Evolutionary conservation across 2,329 filamentous ascomycete species (phyloP).

Genomic region (Xylariaceae sp.): DNA sequence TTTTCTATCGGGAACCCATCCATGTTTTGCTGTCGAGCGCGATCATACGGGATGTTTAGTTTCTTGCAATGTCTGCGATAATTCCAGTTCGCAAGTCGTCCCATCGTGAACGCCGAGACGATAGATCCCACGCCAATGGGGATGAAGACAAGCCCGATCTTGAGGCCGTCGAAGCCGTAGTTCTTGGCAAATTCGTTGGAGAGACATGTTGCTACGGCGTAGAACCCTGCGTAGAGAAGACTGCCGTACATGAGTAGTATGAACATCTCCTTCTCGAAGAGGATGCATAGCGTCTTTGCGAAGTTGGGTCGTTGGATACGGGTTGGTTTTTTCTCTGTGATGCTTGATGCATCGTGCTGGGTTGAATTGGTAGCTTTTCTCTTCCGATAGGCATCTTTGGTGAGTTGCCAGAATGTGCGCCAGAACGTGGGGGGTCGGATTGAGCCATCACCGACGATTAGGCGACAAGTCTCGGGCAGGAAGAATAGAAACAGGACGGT

Average conservation of each 20-base stretch:
- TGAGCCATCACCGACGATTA: slow-evolving; percentile 46
- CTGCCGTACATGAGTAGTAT: slow-evolving; percentile 34
- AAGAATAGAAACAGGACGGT: slow-evolving; percentile 39
- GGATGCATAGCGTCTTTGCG: slow-evolving; percentile 33
- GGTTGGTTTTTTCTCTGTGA: slow-evolving; percentile 16
- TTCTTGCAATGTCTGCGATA: slow-evolving; percentile 53
- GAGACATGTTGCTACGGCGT: slow-evolving; percentile 33
- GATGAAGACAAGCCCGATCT: slow-evolving; percentile 40
- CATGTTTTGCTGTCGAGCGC: slow-evolving; percentile 41
- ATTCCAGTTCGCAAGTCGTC: slow-evolving; percentile 58
- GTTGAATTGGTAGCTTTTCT: slow-evolving; percentile 9
- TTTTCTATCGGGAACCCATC: slow-evolving; percentile 32
- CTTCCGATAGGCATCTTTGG: slow-evolving; percentile 19
- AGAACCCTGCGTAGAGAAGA: slow-evolving; percentile 36
- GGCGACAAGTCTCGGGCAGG: slow-evolving; percentile 44
- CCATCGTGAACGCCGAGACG: slow-evolving; percentile 35
- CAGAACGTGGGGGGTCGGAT: slow-evolving; percentile 33
- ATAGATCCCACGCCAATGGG: slow-evolving; percentile 38
- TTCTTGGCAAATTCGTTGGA: slow-evolving; percentile 36
- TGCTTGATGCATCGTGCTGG: slow-evolving; percentile 10
- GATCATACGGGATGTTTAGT: slow-evolving; percentile 47
- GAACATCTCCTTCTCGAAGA: slow-evolving; percentile 37
- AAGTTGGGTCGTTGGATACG: slow-evolving; percentile 31
- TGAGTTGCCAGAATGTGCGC: slow-evolving; percentile 30
- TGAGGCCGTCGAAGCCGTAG: slow-evolving; percentile 53